Percentiles rank a stretch among this genome's conserved stretches.
These are phyloP conservation scores for Xylogone sp. DNA, from an alignment of 2,329 filamentous ascomycete genomes.

Conservation along the genomic window DNA sequence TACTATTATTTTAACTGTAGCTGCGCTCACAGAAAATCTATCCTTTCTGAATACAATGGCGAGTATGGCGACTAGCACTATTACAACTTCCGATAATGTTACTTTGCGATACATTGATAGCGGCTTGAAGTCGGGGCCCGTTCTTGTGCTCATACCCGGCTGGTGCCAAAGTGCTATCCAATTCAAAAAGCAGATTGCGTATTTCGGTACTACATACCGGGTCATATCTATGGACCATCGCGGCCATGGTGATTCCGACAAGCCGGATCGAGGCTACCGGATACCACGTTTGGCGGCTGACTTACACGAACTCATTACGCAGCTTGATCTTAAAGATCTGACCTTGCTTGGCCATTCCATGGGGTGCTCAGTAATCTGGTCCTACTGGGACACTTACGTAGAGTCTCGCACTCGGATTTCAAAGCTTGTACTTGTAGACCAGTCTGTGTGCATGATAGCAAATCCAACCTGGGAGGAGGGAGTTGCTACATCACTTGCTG, in stretches of 20 bases:
- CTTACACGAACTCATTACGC: conserved; percentile 6
- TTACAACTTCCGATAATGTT: neutral
- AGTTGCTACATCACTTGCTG: conserved; percentile 14
- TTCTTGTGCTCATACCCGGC: neutral
- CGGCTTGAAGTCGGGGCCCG: neutral
- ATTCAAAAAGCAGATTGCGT: neutral
- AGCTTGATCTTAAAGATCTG: conserved; percentile 27
- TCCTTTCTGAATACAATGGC: too few species aligned
- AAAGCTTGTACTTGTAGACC: conserved; percentile 28
- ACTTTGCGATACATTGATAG: neutral
- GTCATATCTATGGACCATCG: neutral
- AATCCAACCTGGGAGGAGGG: conserved; percentile 26
- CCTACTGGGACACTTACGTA: conserved; percentile 28
- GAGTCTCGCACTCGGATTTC: conserved; percentile 17
- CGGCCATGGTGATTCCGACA: conserved; percentile 23
- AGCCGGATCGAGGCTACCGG: conserved; percentile 27
- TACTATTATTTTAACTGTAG: too few species aligned
- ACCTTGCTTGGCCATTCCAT: conserved; percentile 33
- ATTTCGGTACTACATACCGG: neutral
- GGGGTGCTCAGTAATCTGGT: conserved; percentile 29
- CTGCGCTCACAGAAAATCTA: too few species aligned
- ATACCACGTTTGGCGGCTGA: conserved; percentile 26
- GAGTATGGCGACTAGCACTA: neutral
- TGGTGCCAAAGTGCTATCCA: neutral
- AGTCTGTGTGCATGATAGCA: conserved; percentile 20